Base-by-base conservation (phyloP, 169 alveolate species). In the Cryptosporidium viatorum region DNA sequence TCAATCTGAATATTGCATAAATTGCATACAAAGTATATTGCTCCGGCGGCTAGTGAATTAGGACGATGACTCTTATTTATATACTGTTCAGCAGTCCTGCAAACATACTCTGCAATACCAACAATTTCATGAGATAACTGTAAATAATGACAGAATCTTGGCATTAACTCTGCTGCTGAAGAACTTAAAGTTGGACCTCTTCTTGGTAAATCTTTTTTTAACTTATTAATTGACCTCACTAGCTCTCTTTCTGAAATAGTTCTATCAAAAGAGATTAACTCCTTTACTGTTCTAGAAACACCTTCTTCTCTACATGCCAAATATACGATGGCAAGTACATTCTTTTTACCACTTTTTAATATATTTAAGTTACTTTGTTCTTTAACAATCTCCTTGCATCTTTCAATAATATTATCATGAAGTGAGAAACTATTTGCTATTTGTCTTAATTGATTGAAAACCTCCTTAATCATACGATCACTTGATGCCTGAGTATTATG, bases 231-330 rank as follows among this genome's bases (percentile, higher is more conserved):
- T 37, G 97, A 94, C 50, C 95, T 91, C 35, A 97, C 98, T 9
- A 96, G 91, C 59, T 96, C 98, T 71, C 92, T 93, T 58, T 94
- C 96, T 69, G 96, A 84, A 48, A 95, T 80, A 9, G 95, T 91
- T 41, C 97, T 73, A 84, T 96, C 97, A 60, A 89, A 96, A 1
- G 94, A 84, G 21, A 91, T 80, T 29, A 96, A 89, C 91, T 96
- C 98, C 85, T 94, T 93, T 14, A 96, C 92, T 12, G 97, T 94
- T 48, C 97, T 95, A 48, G 95, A 93, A n/a, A 91, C 95, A 0
- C 96, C 96, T 18, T 95, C 97, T 89, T 96, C 98, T 29, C 98
- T 92, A 59, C 97, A 93, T n/a, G 97, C 98, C 91, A 96, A 62
- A 69, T 96, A 96, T 7, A 93, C 92, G 26, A 96, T 94, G 12